phyloP scores from a whole-genome alignment of 345 rosid genomes.

The Syzygium grande region DNA sequence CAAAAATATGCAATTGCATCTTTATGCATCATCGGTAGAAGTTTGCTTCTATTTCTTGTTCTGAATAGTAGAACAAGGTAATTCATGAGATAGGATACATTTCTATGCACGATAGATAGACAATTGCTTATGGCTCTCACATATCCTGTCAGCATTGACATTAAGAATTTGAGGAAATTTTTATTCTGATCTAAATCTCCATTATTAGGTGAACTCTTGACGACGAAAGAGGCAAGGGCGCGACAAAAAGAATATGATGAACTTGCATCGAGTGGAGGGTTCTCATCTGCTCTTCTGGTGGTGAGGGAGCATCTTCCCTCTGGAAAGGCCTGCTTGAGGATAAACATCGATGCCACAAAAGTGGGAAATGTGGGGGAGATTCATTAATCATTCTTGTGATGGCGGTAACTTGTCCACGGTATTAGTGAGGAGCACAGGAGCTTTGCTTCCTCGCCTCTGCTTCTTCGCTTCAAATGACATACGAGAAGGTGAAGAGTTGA shows the following conservation, averaged over 20 bases:
- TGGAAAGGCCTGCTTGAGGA: slow-evolving; percentile 70
- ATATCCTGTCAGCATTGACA: not conserved
- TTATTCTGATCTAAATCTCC: not conserved
- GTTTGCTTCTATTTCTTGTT: not conserved
- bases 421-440: slow-evolving; percentile 58
- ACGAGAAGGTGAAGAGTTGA: slow-evolving; percentile 51
- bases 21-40: not conserved
- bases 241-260: slow-evolving; percentile 61
- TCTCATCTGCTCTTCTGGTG: slow-evolving; percentile 66
- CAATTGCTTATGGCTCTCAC: not conserved
- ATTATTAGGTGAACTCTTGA: slow-evolving; percentile 64
- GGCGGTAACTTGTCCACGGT: slow-evolving; percentile 64
- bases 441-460: slow-evolving; percentile 62
- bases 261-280: slow-evolving; percentile 29
- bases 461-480: slow-evolving; percentile 75
- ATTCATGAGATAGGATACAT: not conserved
- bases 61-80: not conserved
- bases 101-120: not conserved
- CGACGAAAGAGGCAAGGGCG: slow-evolving; percentile 60
- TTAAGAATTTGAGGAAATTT: not conserved
- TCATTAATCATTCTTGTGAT: slow-evolving; percentile 90
- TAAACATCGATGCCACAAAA: slow-evolving; percentile 79
- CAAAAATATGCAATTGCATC: not conserved
- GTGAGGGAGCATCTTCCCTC: slow-evolving; percentile 92
- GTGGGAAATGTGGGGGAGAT: slow-evolving; percentile 72